Evolutionary conservation across 441 rosid species (phyloP).

Genomic region (Corymbia citriodora): DNA sequence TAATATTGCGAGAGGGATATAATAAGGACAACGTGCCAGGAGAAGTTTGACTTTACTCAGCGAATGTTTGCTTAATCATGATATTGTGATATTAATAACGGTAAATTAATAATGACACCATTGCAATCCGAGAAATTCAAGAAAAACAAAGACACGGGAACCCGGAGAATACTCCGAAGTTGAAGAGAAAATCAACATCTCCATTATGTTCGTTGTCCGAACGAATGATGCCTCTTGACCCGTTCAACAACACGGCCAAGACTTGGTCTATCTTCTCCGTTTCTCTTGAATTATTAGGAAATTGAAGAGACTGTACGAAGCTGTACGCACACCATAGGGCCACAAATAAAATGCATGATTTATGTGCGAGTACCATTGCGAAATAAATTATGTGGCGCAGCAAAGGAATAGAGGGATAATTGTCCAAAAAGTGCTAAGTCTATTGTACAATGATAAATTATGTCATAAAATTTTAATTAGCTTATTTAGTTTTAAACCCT

Average conservation of each 20-base stretch:
- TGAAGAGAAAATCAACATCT: neutral
- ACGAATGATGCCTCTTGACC: neutral
- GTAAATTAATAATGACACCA: neutral
- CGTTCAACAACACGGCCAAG: neutral
- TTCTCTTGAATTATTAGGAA: neutral
- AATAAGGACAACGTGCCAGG: neutral
- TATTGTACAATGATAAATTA: fast-evolving
- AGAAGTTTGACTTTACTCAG: neutral
- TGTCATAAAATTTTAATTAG: fast-evolving
- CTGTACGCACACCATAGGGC: neutral
- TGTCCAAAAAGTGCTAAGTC: neutral
- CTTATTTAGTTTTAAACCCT: fast-evolving
- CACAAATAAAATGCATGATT: neutral
- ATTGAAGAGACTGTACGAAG: neutral
- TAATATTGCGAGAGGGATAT: neutral
- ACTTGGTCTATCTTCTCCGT: neutral
- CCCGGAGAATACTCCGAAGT: neutral
- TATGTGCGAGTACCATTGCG: neutral
- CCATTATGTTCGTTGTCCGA: neutral
- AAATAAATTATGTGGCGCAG: fast-evolving
- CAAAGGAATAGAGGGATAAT: neutral
- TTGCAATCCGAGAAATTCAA: neutral
- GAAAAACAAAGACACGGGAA: neutral
- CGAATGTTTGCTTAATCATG: too few species aligned
- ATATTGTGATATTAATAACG: too few species aligned